Evolutionary conservation across 345 rosid species (phyloP).

Genomic region (Psidium guajava): DNA sequence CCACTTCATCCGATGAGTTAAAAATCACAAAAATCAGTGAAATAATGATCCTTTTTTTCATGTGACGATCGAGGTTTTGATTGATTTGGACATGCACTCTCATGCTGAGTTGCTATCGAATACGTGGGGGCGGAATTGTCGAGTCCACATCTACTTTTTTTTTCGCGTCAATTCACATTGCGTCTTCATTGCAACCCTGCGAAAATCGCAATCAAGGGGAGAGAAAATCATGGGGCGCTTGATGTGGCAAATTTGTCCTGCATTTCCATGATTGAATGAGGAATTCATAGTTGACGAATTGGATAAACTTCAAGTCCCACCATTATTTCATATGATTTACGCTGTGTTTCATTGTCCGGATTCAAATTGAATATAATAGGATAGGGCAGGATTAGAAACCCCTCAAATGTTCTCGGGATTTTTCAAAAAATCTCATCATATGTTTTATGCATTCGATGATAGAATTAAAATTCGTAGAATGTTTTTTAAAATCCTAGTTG

Average conservation of each 20-base stretch:
- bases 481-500: background rate
- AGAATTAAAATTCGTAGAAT: too few relatives aligned
- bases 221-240: background rate
- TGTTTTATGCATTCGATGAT: background rate
- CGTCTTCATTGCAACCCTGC: background rate
- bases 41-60: background rate
- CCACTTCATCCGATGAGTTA: too few relatives aligned
- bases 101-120: accelerated
- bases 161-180: too few relatives aligned
- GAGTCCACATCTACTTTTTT: background rate
- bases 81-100: background rate
- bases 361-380: too few relatives aligned
- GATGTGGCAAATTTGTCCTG: background rate
- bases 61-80: background rate
- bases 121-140: background rate
- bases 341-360: too few relatives aligned
- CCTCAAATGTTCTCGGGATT: background rate
- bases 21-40: background rate
- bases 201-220: background rate
- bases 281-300: background rate
- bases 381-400: too few relatives aligned
- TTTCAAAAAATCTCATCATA: background rate
- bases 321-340: too few relatives aligned
- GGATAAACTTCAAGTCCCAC: too few relatives aligned
- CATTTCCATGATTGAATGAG: background rate